Base-by-base conservation (phyloP, 257 asterid genomes). In the Phtheirospermum japonicum region DNA sequence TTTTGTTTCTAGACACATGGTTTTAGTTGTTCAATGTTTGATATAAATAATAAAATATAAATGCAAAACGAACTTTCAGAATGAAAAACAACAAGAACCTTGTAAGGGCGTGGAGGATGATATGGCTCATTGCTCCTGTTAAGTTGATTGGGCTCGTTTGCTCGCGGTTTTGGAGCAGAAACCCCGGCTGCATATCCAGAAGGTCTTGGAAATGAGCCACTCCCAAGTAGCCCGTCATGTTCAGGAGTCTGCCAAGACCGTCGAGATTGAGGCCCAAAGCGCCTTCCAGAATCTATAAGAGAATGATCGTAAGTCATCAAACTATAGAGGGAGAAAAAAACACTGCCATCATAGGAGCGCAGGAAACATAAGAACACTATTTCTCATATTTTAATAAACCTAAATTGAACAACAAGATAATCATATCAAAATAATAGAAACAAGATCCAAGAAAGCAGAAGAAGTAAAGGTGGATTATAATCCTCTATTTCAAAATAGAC, bases 91-190 rank as follows among this genome's bases (percentile, higher is more conserved):
- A 49, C 37, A 57, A 20, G 61, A 48, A 90, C 99, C 97, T 93
- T 93, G 71, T 85, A 93, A 57, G 99, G 97, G 14, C 95, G 89
- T 77, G 99, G 99, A 75, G 99, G 99, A 46, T 93, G 97, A 74
- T 90, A 90, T 28, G 93, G 90, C 68, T 85, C 99, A 70, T 45
- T 84, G 85, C 85, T 87, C 76, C 69, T 83, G 71, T 70, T 85
- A 66, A 80, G 90, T 46, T 83, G 95, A 76, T 77, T 54, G 20
- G 45, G 81, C 62, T 90, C 97, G 64, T 71, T 83, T 6, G 83
- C 59, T 59, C 79, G 81, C 70, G 33, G 69, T 77, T 85, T 93
- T 16, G 88, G 49, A 57, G 90, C 80, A 52, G 90, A 71, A 31
- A 61, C 20, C 65, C 95, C 96, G 55, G 88, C 37, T 20, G 84